These are phyloP conservation scores for Fraxinus platypoda DNA, from an alignment of 305 asterid genomes.

Conservation along the genomic window DNA sequence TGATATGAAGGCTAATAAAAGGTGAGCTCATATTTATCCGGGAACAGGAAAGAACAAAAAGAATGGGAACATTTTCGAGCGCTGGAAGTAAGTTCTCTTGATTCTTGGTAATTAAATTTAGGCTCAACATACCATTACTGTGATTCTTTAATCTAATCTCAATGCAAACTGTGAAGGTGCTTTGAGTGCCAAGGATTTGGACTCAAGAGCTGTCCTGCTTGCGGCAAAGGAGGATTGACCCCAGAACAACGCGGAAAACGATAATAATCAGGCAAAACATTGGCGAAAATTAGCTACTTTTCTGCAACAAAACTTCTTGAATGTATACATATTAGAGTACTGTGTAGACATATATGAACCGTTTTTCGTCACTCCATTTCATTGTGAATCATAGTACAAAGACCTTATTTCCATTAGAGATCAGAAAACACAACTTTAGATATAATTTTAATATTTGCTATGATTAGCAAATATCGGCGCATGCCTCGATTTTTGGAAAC, in stretches of 20 bases:
- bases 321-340: not conserved
- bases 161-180: conserved; percentile 42
- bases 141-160: not conserved
- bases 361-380: not conserved
- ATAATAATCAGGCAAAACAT: conserved; percentile 23
- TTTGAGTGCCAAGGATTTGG: conserved; percentile 91
- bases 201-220: conserved; percentile 65
- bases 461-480: conserved; percentile 11
- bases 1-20: not conserved
- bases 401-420: not conserved
- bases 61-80: conserved; percentile 81
- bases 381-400: not conserved
- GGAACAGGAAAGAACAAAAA: conserved; percentile 90
- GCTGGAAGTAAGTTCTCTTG: conserved; percentile 64
- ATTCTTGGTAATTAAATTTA: not conserved
- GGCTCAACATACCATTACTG: not conserved
- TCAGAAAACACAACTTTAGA: not conserved
- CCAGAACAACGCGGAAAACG: conserved; percentile 90
- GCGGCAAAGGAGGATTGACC: conserved; percentile 82
- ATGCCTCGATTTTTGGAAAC: not conserved
- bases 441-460: not conserved
- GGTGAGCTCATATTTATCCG: conserved; percentile 14
- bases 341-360: not conserved
- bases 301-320: not conserved
- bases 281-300: not conserved